phyloP scores from a whole-genome alignment of 2,329 filamentous ascomycete species.

The Conoideocrella luteorostrata region DNA sequence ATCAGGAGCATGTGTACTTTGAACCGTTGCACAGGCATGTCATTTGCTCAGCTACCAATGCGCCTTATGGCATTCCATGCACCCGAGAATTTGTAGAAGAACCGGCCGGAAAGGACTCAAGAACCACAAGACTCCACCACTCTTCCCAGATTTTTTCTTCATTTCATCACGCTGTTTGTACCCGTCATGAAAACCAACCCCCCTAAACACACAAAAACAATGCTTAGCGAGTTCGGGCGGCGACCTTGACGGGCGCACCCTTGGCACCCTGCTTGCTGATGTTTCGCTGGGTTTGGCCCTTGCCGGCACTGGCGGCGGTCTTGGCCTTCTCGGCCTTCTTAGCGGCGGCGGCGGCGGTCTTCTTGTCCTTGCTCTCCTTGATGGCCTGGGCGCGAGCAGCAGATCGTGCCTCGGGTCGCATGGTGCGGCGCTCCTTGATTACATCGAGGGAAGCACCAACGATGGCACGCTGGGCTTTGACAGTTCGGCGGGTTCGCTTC shows the following conservation, averaged over 20 bases:
- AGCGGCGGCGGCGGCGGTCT: conserved; percentile 73
- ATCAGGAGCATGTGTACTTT: conserved; percentile 2
- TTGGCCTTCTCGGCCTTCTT: conserved; percentile 99
- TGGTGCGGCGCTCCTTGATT: conserved; percentile 96
- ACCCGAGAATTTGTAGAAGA: conserved; percentile 34
- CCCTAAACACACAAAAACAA: conserved; percentile 4
- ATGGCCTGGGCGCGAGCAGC: conserved; percentile 86
- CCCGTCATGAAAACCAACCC: conserved; percentile 1
- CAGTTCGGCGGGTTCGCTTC: conserved; percentile 96
- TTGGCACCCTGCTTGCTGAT: conserved; percentile 96
- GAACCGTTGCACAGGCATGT: conserved; percentile 13
- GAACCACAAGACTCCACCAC: conserved; percentile 32
- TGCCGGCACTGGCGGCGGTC: conserved; percentile 64
- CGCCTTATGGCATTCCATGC: conserved; percentile 36
- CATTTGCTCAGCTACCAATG: conserved; percentile 37
- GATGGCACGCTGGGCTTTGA: conserved; percentile 98
- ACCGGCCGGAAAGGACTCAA: conserved; percentile 37
- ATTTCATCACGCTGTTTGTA: conserved; percentile 8
- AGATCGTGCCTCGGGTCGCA: conserved; percentile 91
- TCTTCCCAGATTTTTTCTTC: conserved; percentile 20
- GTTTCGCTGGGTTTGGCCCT: conserved; percentile 74
- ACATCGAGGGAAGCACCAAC: conserved; percentile 98
- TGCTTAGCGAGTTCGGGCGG: conserved; percentile 70
- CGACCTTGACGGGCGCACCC: conserved; percentile 80
- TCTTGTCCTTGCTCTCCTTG: conserved; percentile 99